Conservation (phyloP, 257 asterid genomes). For the Solanum tarijense region DNA sequence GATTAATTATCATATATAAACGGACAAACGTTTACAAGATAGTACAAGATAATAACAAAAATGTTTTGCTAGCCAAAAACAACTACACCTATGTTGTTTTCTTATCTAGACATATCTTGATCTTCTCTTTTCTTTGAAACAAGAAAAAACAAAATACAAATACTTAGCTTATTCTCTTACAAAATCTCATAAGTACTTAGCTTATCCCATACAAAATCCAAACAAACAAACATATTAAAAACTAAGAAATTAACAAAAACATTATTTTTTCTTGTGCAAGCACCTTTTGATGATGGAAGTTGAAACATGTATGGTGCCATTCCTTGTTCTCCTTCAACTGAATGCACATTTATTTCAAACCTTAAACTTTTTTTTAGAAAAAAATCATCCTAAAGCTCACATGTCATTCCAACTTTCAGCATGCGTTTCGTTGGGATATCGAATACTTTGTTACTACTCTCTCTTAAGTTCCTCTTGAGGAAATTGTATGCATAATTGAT, state of each 20-base stretch:
- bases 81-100: neutral
- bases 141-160: neutral
- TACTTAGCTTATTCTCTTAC: neutral
- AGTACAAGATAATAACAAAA: neutral
- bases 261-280: neutral
- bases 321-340: neutral
- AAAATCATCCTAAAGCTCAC: constrained; percentile 8
- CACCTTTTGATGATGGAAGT: neutral
- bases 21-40: neutral
- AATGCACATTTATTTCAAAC: neutral
- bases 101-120: neutral
- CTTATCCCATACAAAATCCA: neutral
- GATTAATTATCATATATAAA: neutral
- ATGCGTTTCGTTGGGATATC: constrained; percentile 50
- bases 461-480: constrained; percentile 42
- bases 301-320: neutral
- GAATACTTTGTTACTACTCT: constrained; percentile 24
- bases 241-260: neutral
- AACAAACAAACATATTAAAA: neutral
- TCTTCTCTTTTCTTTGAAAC: neutral
- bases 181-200: neutral
- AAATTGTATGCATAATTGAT: constrained; percentile 44
- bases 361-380: neutral
- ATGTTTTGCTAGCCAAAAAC: neutral
- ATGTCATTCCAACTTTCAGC: constrained; percentile 64